phyloP scores from a whole-genome alignment of 108 stramenopile genomes.

The Stephanodiscus minutulus region DNA sequence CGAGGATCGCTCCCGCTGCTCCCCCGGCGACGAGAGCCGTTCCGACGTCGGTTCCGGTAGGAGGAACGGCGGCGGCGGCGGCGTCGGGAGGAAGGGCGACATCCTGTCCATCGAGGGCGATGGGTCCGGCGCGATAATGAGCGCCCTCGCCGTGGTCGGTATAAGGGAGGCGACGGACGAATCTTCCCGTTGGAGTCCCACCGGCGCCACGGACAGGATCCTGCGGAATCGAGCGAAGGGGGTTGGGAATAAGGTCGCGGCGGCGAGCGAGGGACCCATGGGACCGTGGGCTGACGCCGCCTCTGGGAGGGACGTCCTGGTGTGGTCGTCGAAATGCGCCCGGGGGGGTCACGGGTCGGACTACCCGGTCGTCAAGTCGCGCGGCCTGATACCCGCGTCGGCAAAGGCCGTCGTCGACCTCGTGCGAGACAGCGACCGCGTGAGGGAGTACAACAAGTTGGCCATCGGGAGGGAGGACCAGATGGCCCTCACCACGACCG shows the following conservation, averaged over 20 bases:
- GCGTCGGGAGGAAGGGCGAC: not conserved
- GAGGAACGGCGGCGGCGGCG: not conserved
- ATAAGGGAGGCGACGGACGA: conserved; percentile 57
- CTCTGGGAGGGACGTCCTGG: conserved; percentile 31
- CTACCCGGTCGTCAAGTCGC: conserved; percentile 63
- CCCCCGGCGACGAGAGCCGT: not conserved
- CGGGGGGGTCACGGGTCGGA: conserved; percentile 49
- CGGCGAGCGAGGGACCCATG: conserved; percentile 16
- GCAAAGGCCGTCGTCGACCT: conserved; percentile 52
- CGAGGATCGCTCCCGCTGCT: not conserved
- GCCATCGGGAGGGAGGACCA: conserved; percentile 63
- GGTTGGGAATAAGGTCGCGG: too few relatives aligned
- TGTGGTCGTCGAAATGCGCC: conserved; percentile 43
- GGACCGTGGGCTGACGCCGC: conserved; percentile 44
- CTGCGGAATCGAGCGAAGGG: conserved; percentile 41
- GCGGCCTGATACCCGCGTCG: conserved; percentile 54
- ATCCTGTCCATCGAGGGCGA: conserved; percentile 8
- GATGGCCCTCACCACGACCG: conserved; percentile 37
- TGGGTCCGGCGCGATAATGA: conserved; percentile 30
- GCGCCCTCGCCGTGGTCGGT: conserved; percentile 44
- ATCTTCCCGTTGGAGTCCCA: conserved; percentile 54
- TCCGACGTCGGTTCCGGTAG: not conserved
- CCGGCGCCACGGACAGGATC: conserved; percentile 44
- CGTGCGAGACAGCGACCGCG: conserved; percentile 55
- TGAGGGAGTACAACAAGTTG: conserved; percentile 69